Conservation (phyloP, 2,329 filamentous ascomycete species). For the Nakataea oryzae region DNA sequence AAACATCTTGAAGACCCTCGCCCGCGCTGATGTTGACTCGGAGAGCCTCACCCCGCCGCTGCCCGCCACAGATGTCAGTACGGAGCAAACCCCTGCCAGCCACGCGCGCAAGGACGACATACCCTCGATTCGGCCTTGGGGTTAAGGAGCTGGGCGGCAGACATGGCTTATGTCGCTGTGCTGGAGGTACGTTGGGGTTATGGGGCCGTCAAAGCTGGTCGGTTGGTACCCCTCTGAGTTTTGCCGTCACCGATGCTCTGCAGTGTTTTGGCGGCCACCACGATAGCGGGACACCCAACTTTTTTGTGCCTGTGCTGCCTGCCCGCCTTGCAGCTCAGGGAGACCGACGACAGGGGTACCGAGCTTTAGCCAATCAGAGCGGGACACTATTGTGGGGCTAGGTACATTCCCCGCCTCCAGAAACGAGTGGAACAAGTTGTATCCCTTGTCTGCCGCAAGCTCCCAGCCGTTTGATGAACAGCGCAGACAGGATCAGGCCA, state of each 20-base stretch:
- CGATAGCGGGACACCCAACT: conserved; percentile 9
- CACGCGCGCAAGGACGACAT: conserved; percentile 26
- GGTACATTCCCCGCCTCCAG: not conserved
- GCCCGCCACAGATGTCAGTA: conserved; percentile 5
- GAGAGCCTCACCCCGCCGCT: conserved; percentile 95
- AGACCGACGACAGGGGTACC: not conserved
- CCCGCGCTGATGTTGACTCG: conserved; percentile 95
- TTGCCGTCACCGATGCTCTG: conserved; percentile 7
- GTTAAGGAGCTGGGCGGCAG: conserved; percentile 94
- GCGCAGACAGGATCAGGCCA: not conserved
- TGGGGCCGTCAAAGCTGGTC: not conserved
- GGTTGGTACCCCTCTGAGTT: not conserved
- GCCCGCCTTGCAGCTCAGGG: conserved; percentile 9
- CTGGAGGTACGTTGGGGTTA: conserved; percentile 2
- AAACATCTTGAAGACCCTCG: conserved; percentile 85
- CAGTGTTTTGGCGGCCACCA: not conserved
- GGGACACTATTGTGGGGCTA: not conserved
- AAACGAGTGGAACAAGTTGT: not conserved
- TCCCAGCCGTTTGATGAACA: not conserved
- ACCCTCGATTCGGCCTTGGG: conserved; percentile 97
- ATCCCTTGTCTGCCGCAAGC: not conserved
- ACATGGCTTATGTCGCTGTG: conserved; percentile 49
- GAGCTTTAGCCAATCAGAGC: conserved; percentile 5
- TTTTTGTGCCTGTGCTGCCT: conserved; percentile 10
- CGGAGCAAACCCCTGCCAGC: not conserved